phyloP scores from a whole-genome alignment of 768 basidiomycete species.

The Mycena galopus region DNA sequence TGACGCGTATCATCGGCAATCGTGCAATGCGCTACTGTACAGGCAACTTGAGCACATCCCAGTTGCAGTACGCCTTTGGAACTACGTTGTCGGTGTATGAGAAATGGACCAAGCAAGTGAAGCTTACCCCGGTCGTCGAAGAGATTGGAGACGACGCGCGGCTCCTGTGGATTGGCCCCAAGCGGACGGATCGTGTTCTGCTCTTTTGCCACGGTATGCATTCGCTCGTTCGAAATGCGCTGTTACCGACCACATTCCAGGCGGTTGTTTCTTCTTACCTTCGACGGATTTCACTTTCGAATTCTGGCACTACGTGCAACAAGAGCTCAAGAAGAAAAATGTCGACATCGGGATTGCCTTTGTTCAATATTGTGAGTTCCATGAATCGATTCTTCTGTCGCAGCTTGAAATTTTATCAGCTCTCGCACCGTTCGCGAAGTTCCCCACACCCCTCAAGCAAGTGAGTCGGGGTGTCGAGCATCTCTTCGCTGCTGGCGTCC shows the following conservation, averaged over 20 bases:
- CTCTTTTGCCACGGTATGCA: constrained; percentile 46
- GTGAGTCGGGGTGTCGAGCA: no score
- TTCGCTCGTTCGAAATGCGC: background rate
- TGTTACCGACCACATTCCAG: background rate
- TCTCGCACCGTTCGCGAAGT: constrained; percentile 22
- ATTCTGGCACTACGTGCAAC: constrained; percentile 4
- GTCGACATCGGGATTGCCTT: constrained; percentile 1
- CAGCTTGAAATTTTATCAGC: background rate
- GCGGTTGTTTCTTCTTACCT: background rate
- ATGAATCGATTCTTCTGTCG: background rate
- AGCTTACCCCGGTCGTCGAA: constrained; percentile 39
- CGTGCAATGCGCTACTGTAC: constrained; percentile 31
- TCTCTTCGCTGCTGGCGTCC: constrained; percentile 41
- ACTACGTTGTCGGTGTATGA: constrained; percentile 39
- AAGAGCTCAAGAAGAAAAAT: background rate
- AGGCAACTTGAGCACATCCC: constrained; percentile 27
- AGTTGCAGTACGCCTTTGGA: constrained; percentile 43
- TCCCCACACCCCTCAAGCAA: constrained; percentile 44
- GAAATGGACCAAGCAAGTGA: constrained; percentile 38
- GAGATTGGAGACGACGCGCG: constrained; percentile 43
- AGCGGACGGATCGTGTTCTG: constrained; percentile 47
- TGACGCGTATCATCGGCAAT: constrained; percentile 39
- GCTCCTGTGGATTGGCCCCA: constrained; percentile 50
- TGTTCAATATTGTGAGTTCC: background rate
- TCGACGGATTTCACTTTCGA: background rate